Evolutionary conservation across 805 yeast genomes (phyloP).

Genomic region (Ogataea paraovalis): DNA sequence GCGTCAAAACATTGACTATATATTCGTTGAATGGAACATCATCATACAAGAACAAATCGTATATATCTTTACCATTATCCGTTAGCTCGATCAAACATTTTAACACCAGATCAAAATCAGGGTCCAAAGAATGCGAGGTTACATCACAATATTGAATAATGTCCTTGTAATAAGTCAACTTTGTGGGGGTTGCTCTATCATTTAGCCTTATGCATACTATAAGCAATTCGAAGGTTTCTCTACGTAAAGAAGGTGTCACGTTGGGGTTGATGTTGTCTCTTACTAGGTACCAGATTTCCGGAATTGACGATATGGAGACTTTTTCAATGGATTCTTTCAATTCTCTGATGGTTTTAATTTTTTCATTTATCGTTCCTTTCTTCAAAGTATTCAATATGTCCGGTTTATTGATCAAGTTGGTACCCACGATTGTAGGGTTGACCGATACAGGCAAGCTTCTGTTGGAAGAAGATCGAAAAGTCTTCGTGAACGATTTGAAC

Average conservation of each 20-base stretch:
- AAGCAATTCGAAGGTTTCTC: slow-evolving; percentile 51
- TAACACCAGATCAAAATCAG: slow-evolving; percentile 36
- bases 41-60: slow-evolving; percentile 18
- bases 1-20: slow-evolving; percentile 8
- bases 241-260: slow-evolving; percentile 33
- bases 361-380: slow-evolving; percentile 22
- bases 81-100: slow-evolving; percentile 46
- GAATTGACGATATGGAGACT: slow-evolving; percentile 53
- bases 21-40: slow-evolving; percentile 14
- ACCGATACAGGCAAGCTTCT: slow-evolving; percentile 15
- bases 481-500: slow-evolving; percentile 24
- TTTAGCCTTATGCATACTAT: slow-evolving; percentile 52
- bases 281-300: slow-evolving; percentile 74
- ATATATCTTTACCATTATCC: slow-evolving; percentile 33
- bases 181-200: slow-evolving; percentile 44
- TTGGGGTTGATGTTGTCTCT: slow-evolving; percentile 44
- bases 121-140: slow-evolving; percentile 38
- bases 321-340: slow-evolving; percentile 48
- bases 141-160: slow-evolving; percentile 43
- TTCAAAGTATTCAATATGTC: slow-evolving; percentile 18
- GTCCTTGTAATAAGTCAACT: slow-evolving; percentile 57
- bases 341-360: slow-evolving; percentile 48
- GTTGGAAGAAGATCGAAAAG: slow-evolving; percentile 16
- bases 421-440: slow-evolving; percentile 30
- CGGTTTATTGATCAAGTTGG: slow-evolving; percentile 17